Percentiles rank a stretch among this genome's conserved stretches.
phyloP scores from a whole-genome alignment of 2,329 filamentous ascomycete species.

The Beauveria sp. region DNA sequence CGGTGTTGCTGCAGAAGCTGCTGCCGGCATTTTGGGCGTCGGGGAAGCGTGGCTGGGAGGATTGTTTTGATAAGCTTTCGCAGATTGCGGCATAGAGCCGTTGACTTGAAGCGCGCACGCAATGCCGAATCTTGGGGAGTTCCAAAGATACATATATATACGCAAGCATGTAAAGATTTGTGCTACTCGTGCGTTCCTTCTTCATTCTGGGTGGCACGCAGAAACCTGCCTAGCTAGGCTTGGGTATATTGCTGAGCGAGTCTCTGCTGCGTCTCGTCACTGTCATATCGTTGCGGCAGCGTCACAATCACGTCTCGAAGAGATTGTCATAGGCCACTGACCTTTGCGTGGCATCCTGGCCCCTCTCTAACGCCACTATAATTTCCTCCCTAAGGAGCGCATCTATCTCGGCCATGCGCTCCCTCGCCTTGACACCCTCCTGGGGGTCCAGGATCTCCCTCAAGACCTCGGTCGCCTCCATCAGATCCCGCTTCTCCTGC shows the following conservation, averaged over 20 bases:
- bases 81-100: neutral
- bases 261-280: neutral
- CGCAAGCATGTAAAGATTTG: too few species aligned
- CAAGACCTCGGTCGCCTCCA: slow-evolving; percentile 6
- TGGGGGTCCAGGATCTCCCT: slow-evolving; percentile 2
- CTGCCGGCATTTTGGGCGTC: neutral
- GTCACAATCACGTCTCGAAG: neutral
- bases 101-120: too few species aligned
- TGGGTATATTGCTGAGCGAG: neutral
- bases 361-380: neutral
- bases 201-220: neutral
- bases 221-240: neutral
- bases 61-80: neutral
- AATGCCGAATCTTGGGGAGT: too few species aligned
- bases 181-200: too few species aligned
- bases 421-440: slow-evolving; percentile 3
- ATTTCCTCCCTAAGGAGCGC: neutral
- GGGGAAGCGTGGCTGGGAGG: neutral
- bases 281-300: neutral
- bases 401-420: slow-evolving; percentile 4
- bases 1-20: neutral
- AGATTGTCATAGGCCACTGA: neutral
- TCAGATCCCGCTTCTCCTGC: slow-evolving; percentile 4
- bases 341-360: neutral
- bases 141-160: too few species aligned